Base-by-base conservation (phyloP, 2,329 filamentous ascomycete species). In the Ophiostoma australiae region DNA sequence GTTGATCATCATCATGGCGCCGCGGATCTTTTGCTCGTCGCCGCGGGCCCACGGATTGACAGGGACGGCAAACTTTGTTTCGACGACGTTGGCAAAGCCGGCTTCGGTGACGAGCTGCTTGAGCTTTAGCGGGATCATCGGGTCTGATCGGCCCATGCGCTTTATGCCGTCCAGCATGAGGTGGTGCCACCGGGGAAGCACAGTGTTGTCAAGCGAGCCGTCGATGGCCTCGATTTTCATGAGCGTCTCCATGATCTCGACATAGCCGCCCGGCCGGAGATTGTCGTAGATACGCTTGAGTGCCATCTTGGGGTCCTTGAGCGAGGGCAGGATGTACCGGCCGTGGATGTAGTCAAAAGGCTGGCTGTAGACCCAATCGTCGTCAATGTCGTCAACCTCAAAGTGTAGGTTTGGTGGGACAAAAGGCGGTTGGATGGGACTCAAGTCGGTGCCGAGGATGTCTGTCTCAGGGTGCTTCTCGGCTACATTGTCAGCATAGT, bases 311-410 rank as follows among this genome's bases (percentile, higher is more conserved):
- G 39, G 52, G 69, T 72, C 52, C 2, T 70, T 68, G 7, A 74
- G 55, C 6, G 70, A 73, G 13, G 71, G 70, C 31, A 72, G 23
- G 67, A 74, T 72, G 70, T 70, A 73, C 15, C 72, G 73, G 37
- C 80, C 78, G 76, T 87, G 84, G 71, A 88, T 82, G 74, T 82
- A 85, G 77, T 87, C 85, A 55, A 52, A 52, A 4, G 48, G 48
- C 48, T 52, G 17, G 1, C 23, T 52, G 48, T 52, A 52, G 20
- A 52, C 48, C 48, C 48, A 52, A 1, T 52, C 48, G 8, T 52
- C 17, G 48, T 52, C 48, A 15, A 52, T n/a, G 20, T 52, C 48
- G 48, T 52, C 48, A 23, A 52, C 48, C n/a, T 52, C 48, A 8
- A 58, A 27, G n/a, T 58, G 52, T 10, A 58, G n/a, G 8, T 58